Percentiles rank a stretch among this genome's conserved stretches.
phyloP scores from a whole-genome alignment of 257 asterid genomes.

The Przewalskia tangutica region DNA sequence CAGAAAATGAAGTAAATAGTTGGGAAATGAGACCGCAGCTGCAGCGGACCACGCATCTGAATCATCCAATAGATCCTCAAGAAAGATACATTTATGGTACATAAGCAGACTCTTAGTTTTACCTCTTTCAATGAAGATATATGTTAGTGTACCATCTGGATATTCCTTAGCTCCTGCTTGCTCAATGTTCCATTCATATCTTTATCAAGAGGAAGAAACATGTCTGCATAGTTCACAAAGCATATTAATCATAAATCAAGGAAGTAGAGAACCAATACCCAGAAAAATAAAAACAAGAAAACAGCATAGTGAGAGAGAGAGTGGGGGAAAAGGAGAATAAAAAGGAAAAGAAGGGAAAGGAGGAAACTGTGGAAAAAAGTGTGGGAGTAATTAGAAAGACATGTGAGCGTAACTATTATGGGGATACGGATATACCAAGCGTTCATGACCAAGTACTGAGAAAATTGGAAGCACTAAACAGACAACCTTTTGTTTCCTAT shows the following conservation, averaged over 20 bases:
- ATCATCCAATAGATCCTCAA: not conserved
- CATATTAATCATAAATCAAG: not conserved
- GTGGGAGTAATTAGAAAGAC: not conserved
- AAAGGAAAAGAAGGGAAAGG: not conserved
- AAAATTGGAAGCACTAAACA: not conserved
- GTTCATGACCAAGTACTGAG: not conserved
- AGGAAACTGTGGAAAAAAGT: not conserved
- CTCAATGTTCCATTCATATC: conserved; percentile 90
- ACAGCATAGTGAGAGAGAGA: not conserved
- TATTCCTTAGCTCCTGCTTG: conserved; percentile 96
- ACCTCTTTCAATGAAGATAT: conserved; percentile 98
- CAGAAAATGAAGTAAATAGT: not conserved
- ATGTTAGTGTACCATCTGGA: conserved; percentile 95
- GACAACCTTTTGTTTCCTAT: not conserved
- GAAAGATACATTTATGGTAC: not conserved
- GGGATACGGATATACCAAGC: not conserved
- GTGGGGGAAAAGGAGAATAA: not conserved
- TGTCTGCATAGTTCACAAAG: conserved; percentile 41
- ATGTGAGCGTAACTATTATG: not conserved
- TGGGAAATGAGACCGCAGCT: not conserved
- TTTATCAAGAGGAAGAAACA: conserved; percentile 98
- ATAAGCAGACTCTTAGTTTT: conserved; percentile 7
- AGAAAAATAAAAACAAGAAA: not conserved
- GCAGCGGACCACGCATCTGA: not conserved
- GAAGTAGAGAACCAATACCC: not conserved